phyloP scores from a whole-genome alignment of 139 green algal genomes.

The Coelastrella sp. region DNA sequence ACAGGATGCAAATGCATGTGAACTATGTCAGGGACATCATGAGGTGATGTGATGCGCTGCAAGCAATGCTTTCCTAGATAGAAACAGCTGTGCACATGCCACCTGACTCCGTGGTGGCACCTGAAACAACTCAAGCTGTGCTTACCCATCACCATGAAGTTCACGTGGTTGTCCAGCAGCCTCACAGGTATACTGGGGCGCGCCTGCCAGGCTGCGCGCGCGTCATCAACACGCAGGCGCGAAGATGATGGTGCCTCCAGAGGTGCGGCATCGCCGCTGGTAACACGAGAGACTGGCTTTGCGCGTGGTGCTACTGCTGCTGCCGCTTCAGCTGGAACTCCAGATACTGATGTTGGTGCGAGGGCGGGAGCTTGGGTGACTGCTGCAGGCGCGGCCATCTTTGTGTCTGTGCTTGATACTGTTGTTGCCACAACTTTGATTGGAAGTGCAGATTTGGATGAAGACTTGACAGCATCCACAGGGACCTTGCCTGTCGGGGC shows the following conservation, averaged over 20 bases:
- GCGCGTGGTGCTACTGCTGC: not conserved
- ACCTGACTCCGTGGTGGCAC: too few species aligned
- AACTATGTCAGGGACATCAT: too few species aligned
- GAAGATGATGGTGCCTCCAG: not conserved
- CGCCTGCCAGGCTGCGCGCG: slow-evolving; percentile 31
- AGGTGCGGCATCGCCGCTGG: not conserved
- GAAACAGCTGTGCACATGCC: too few species aligned
- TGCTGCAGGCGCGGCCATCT: not conserved
- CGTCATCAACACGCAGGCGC: slow-evolving; percentile 24
- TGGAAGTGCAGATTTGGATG: not conserved
- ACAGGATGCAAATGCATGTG: too few species aligned
- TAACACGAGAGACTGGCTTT: not conserved
- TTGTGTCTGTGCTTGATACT: not conserved
- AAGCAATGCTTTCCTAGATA: too few species aligned
- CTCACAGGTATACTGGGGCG: slow-evolving; percentile 28
- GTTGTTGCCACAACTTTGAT: not conserved
- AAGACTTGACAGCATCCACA: not conserved
- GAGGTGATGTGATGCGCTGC: too few species aligned
- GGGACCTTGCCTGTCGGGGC: not conserved
- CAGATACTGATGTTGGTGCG: not conserved
- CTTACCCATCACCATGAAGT: slow-evolving; percentile 47
- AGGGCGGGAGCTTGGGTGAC: not conserved
- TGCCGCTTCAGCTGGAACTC: not conserved
- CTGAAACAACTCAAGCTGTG: too few species aligned
- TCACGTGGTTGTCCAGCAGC: slow-evolving; percentile 42